phyloP scores from a whole-genome alignment of 106 monocot genomes.

The Dendrobium huoshanense region DNA sequence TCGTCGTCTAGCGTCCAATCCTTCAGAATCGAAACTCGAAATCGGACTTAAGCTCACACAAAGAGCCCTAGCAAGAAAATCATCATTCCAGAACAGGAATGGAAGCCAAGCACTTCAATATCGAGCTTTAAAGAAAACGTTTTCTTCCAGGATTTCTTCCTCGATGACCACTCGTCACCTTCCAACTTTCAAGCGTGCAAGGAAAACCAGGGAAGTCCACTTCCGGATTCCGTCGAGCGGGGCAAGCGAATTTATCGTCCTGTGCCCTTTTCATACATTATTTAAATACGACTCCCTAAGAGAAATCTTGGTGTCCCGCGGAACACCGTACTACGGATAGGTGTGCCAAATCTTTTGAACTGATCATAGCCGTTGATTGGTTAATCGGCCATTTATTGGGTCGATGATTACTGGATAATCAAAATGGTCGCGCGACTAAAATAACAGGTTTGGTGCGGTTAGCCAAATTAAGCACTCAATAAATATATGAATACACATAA shows the following conservation, averaged over 20 bases:
- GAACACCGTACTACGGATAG: neutral
- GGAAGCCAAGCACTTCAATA: neutral
- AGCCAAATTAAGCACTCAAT: no score
- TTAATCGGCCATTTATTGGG: no score
- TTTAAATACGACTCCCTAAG: neutral
- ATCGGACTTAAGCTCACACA: neutral
- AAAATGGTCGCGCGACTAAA: no score
- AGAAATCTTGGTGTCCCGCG: neutral
- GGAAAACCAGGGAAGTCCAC: neutral
- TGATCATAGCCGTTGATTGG: no score
- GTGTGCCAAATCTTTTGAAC: no score
- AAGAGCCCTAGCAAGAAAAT: neutral
- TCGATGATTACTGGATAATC: no score
- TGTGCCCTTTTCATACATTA: no score
- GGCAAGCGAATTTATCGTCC: no score
- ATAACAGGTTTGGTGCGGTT: no score
- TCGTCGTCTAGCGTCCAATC: neutral
- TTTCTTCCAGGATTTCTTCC: neutral
- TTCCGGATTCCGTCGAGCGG: slow-evolving; percentile 1
- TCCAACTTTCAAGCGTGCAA: neutral
- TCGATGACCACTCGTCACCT: neutral
- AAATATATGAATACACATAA: no score
- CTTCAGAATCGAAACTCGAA: neutral
- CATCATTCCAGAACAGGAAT: neutral
- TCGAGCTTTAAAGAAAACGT: neutral